phyloP scores from a whole-genome alignment of 176 grass and related monocot genomes.

The Ensete ventricosum region DNA sequence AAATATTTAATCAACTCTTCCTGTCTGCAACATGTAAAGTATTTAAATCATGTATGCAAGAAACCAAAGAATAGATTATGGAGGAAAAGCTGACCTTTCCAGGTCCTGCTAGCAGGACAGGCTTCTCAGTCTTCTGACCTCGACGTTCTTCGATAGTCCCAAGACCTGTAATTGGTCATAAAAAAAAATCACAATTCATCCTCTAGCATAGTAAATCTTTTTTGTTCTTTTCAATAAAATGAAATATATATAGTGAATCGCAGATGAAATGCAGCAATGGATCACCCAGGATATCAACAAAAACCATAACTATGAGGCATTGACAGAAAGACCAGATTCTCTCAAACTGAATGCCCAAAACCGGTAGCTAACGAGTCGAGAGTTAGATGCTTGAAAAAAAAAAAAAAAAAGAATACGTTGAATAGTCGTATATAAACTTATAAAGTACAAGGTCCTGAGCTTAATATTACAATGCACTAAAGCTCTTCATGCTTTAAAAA shows the following conservation, averaged over 20 bases:
- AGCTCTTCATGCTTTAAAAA: too few species aligned
- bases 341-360: background rate
- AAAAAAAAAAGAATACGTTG: background rate
- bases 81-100: slow-evolving; percentile 52
- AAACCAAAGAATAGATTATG: background rate
- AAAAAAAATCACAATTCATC: background rate
- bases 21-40: background rate
- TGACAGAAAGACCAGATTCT: background rate
- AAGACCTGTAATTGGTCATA: slow-evolving; percentile 39
- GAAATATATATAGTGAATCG: background rate
- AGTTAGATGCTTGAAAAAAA: background rate
- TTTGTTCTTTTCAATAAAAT: background rate
- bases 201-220: background rate
- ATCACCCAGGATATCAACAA: background rate
- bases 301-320: too few species aligned
- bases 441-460: too few species aligned
- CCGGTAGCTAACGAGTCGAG: too few species aligned
- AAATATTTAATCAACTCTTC: background rate
- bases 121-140: slow-evolving; percentile 68
- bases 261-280: background rate
- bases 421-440: too few species aligned
- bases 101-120: slow-evolving; percentile 72
- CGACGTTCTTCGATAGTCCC: slow-evolving; percentile 59
- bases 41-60: background rate
- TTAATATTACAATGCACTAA: too few species aligned